phyloP scores from a whole-genome alignment of 2,329 filamentous ascomycete species.

The Aureobasidium mangrovei region DNA sequence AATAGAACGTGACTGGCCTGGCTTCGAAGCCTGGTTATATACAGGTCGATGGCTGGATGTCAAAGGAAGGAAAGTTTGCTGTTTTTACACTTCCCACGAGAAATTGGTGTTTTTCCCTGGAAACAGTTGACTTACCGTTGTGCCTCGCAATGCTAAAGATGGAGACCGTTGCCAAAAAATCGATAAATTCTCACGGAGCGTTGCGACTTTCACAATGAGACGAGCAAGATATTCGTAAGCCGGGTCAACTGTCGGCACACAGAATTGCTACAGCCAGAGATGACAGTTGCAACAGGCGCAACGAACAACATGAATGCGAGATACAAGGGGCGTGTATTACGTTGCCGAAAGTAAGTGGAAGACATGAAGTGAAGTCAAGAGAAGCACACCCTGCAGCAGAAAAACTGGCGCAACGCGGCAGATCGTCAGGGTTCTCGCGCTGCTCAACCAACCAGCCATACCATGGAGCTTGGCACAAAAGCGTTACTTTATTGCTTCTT shows the following conservation, averaged over 20 bases:
- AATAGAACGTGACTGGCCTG: not conserved
- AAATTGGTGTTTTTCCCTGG: not conserved
- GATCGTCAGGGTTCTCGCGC: conserved; percentile 1
- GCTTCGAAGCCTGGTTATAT: conserved; percentile 8
- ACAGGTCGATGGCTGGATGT: not conserved
- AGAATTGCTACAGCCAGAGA: not conserved
- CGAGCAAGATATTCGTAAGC: conserved; percentile 1
- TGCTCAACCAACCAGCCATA: conserved; percentile 3
- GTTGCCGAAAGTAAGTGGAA: not conserved
- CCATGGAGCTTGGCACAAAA: conserved; percentile 1
- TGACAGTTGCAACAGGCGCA: not conserved
- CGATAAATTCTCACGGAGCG: conserved; percentile 10
- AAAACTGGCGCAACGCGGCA: not conserved
- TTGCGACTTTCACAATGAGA: conserved; percentile 10
- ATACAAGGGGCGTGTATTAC: not conserved
- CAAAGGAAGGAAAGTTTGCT: not conserved
- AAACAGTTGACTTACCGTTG: conserved; percentile 13
- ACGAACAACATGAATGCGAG: not conserved
- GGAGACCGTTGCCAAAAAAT: conserved; percentile 12
- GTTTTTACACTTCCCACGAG: not conserved
- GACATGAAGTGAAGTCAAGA: conserved; percentile 4
- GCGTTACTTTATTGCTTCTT: conserved; percentile 7
- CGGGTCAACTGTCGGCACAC: not conserved
- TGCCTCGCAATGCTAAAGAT: not conserved
- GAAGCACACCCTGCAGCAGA: conserved; percentile 2